Conservation (phyloP, 2,329 filamentous ascomycete species). For the Fusarium austroafricanum region DNA sequence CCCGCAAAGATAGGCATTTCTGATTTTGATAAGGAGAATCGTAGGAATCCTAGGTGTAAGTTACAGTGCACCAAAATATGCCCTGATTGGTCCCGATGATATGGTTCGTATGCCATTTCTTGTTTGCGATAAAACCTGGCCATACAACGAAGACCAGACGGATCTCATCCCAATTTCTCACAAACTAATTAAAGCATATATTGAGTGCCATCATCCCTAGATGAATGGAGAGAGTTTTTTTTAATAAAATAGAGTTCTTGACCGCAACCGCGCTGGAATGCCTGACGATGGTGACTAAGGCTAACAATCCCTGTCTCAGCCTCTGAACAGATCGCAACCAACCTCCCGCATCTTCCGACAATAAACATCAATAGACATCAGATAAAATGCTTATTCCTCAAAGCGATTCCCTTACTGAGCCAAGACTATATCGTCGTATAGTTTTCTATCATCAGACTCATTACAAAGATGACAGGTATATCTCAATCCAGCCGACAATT, state of each 20-base stretch:
- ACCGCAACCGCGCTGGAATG: background rate
- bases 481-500: slow-evolving; percentile 63
- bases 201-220: too few relatives aligned
- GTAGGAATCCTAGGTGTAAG: too few relatives aligned
- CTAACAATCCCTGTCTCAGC: background rate
- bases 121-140: too few relatives aligned
- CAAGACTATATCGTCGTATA: slow-evolving; percentile 50
- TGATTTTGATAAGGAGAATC: background rate
- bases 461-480: slow-evolving; percentile 52
- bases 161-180: too few relatives aligned
- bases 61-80: too few relatives aligned
- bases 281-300: background rate
- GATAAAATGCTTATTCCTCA: slow-evolving; percentile 22
- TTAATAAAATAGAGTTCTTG: background rate
- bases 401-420: background rate
- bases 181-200: too few relatives aligned
- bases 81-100: too few relatives aligned
- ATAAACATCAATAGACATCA: background rate
- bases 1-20: slow-evolving; percentile 2
- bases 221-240: background rate
- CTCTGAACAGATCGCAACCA: background rate
- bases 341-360: slow-evolving; percentile 7
- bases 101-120: too few relatives aligned
- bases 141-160: too few relatives aligned
- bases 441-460: slow-evolving; percentile 65